These are phyloP conservation scores for Parafenestella ontariensis DNA, from an alignment of 2,329 filamentous ascomycete genomes.

Conservation along the genomic window DNA sequence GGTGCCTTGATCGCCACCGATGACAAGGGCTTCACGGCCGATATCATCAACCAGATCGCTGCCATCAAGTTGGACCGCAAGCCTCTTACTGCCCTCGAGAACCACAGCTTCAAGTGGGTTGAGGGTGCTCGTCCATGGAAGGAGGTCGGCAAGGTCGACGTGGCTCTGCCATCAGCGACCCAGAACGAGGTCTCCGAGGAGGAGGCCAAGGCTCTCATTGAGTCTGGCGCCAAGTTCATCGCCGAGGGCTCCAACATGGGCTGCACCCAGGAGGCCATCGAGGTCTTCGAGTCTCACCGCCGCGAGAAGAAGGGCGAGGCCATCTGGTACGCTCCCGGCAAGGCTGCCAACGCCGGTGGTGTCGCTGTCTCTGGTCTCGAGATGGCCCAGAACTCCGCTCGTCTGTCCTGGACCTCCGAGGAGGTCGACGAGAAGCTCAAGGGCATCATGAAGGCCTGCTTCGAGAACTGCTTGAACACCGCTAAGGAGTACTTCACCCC, in stretches of 20 bases:
- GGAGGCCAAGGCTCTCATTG: conserved; percentile 83
- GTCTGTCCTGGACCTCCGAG: conserved; percentile 83
- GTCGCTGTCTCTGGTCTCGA: conserved; percentile 96
- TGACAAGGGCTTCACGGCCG: conserved; percentile 75
- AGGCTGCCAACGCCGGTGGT: conserved; percentile 97
- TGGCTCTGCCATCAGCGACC: conserved; percentile 90
- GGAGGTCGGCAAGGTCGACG: conserved; percentile 86
- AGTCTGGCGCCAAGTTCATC: conserved; percentile 79
- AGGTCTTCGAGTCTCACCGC: conserved; percentile 84
- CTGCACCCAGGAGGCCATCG: conserved; percentile 93
- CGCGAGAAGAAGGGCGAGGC: conserved; percentile 71
- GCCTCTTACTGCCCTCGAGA: conserved; percentile 75
- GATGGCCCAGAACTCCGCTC: conserved; percentile 97
- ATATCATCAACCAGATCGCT: conserved; percentile 80
- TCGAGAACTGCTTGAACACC: conserved; percentile 86
- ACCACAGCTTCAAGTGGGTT: conserved; percentile 81
- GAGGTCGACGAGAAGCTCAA: conserved; percentile 93
- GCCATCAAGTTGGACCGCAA: conserved; percentile 86
- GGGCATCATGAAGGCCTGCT: conserved; percentile 93
- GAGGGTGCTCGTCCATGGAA: conserved; percentile 88
- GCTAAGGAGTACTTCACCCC: conserved; percentile 86
- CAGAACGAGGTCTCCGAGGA: conserved; percentile 97
- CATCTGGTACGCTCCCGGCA: conserved; percentile 94
- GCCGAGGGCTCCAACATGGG: conserved; percentile 99
- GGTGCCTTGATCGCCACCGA: conserved; percentile 79